These are phyloP conservation scores for Deinandra increscens DNA, from an alignment of 129 eudicot species.

Conservation along the genomic window DNA sequence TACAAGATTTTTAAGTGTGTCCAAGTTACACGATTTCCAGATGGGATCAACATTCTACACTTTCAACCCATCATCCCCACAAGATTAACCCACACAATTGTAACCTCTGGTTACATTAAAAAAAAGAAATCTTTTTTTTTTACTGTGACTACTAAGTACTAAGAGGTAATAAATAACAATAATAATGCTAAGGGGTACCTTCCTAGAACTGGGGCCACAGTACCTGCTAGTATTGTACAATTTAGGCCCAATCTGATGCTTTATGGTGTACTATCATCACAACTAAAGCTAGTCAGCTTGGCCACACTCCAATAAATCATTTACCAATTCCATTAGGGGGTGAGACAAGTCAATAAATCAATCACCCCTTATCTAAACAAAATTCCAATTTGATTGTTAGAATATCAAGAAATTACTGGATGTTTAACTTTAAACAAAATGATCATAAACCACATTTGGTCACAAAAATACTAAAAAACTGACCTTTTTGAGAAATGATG, in stretches of 20 bases:
- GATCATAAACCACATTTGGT: neutral
- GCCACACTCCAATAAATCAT: constrained; percentile 33
- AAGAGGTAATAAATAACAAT: no score
- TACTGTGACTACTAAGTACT: neutral
- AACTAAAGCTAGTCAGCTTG: constrained; percentile 32
- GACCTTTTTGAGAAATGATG: neutral
- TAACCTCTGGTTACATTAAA: neutral
- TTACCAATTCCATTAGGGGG: neutral
- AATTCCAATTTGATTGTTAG: neutral
- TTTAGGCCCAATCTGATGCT: constrained; percentile 31
- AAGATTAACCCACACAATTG: neutral
- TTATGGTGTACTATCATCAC: constrained; percentile 36
- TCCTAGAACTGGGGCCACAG: constrained; percentile 25
- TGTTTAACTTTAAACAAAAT: constrained; percentile 7
- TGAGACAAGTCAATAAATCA: constrained; percentile 9
- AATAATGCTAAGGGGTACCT: constrained; percentile 26
- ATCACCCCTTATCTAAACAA: constrained; percentile 2
- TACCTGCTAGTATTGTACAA: constrained; percentile 27
- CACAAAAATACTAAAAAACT: neutral
- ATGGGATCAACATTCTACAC: no score
- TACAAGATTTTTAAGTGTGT: no score
- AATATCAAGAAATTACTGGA: neutral
- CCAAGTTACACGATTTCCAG: no score
- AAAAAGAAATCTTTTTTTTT: no score
- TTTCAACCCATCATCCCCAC: neutral